Evolutionary conservation across 208 protist species (phyloP).

Genomic region (Crithidia bombi): DNA sequence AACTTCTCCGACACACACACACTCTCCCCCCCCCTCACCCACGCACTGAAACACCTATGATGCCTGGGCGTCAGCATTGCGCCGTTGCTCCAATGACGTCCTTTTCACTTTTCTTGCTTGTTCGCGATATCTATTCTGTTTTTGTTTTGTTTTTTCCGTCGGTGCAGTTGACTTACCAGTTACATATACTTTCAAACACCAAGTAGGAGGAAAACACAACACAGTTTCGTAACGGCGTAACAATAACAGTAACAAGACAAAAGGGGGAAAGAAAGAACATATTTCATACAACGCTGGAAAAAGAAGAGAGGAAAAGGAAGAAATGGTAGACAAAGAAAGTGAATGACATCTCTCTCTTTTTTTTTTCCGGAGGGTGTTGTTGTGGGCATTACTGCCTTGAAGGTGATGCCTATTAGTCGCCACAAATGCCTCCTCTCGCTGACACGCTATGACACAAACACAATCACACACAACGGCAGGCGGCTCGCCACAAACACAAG

Average conservation of each 20-base stretch:
- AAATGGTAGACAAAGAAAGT: background rate
- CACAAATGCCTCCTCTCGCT: too few relatives aligned
- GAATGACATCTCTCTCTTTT: background rate
- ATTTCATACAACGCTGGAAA: background rate
- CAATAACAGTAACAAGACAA: background rate
- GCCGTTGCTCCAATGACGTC: too few relatives aligned
- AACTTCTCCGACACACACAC: too few relatives aligned
- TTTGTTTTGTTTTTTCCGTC: conserved; percentile 20
- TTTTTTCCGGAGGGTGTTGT: conserved; percentile 4
- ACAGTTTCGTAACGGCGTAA: too few relatives aligned
- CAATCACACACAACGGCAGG: too few relatives aligned
- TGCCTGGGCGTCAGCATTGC: too few relatives aligned
- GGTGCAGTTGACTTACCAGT: conserved; percentile 2
- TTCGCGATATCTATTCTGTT: background rate
- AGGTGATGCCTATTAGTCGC: too few relatives aligned
- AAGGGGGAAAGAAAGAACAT: conserved; percentile 7
- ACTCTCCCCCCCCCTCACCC: too few relatives aligned
- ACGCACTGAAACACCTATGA: too few relatives aligned
- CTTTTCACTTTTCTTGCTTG: background rate
- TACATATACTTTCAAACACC: conserved; percentile 1
- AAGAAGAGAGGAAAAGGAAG: background rate
- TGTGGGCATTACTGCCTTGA: too few relatives aligned
- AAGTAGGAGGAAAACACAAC: background rate
- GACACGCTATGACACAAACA: too few relatives aligned
- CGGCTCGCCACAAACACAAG: too few relatives aligned